These are phyloP conservation scores for Suhomyces wounanorum DNA, from an alignment of 1,139 yeast species.

Conservation along the genomic window DNA sequence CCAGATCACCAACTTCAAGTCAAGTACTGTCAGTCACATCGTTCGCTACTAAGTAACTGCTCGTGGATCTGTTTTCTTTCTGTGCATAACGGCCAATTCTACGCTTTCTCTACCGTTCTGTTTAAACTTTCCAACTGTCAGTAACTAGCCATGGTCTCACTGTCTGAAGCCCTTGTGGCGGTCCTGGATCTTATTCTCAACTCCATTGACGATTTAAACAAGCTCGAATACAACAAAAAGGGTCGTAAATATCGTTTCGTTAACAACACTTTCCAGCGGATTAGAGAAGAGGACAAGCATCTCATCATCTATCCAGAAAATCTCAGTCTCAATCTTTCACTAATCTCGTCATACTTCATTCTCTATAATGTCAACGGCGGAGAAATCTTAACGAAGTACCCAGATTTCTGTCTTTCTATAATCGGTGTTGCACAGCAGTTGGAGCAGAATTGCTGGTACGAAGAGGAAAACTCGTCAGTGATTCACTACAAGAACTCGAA, in stretches of 20 bases:
- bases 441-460: conserved; percentile 54
- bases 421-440: conserved; percentile 53
- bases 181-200: conserved; percentile 25
- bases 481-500: conserved; percentile 37
- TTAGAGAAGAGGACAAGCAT: conserved; percentile 54
- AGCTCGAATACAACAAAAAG: conserved; percentile 48
- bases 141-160: conserved; percentile 7
- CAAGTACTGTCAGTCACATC: background rate
- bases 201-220: conserved; percentile 31
- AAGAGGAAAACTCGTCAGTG: conserved; percentile 48
- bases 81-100: background rate
- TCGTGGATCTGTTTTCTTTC: background rate
- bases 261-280: conserved; percentile 50
- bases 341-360: conserved; percentile 47
- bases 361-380: conserved; percentile 40
- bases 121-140: background rate
- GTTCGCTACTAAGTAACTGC: background rate
- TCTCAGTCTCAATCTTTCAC: conserved; percentile 36
- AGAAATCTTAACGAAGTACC: conserved; percentile 33
- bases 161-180: conserved; percentile 23
- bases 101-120: background rate
- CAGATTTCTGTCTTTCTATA: conserved; percentile 50
- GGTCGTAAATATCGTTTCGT: conserved; percentile 56
- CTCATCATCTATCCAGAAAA: conserved; percentile 45
- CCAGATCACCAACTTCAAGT: background rate